Evolutionary conservation across 2,329 filamentous ascomycete genomes (phyloP).

Genomic region (Aspergillus neotritici): DNA sequence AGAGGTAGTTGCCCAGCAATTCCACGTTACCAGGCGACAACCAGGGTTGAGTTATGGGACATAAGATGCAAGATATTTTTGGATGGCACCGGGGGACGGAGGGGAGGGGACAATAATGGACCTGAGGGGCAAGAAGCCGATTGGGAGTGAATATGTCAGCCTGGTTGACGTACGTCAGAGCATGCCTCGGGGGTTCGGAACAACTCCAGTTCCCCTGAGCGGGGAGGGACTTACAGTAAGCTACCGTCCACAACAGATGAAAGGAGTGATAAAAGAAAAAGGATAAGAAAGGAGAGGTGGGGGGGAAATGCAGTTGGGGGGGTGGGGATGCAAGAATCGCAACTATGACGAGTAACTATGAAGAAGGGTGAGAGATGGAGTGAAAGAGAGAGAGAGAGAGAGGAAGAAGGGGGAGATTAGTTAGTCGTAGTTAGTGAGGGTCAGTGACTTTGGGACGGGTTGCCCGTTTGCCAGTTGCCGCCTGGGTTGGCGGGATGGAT

Average conservation of each 20-base stretch:
- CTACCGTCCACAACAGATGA: constrained; percentile 1
- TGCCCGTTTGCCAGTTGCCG: constrained; percentile 19
- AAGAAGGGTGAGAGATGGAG: constrained; percentile 13
- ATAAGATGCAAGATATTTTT: neutral
- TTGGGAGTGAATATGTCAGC: constrained; percentile 20
- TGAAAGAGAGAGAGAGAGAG: constrained; percentile 8
- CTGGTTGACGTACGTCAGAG: constrained; percentile 23
- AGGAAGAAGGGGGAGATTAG: constrained; percentile 18
- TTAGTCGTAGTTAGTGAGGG: too few species aligned
- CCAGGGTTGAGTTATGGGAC: too few species aligned
- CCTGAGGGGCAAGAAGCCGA: constrained; percentile 10
- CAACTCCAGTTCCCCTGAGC: constrained; percentile 12
- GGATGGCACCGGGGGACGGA: constrained; percentile 3
- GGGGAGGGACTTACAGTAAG: constrained; percentile 13
- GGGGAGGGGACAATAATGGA: constrained; percentile 14
- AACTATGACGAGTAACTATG: neutral
- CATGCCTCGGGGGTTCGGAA: constrained; percentile 21
- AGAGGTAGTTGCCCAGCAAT: constrained; percentile 3
- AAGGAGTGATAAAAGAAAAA: neutral
- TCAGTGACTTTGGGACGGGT: too few species aligned
- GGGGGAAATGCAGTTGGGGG: neutral
- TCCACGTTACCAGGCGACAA: too few species aligned
- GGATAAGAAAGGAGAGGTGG: constrained; percentile 3
- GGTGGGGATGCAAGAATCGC: constrained; percentile 2
- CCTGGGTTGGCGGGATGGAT: constrained; percentile 28